These are phyloP conservation scores for Ichthyophthirius multifiliis DNA, from an alignment of 169 alveolate genomes.

Conservation along the genomic window DNA sequence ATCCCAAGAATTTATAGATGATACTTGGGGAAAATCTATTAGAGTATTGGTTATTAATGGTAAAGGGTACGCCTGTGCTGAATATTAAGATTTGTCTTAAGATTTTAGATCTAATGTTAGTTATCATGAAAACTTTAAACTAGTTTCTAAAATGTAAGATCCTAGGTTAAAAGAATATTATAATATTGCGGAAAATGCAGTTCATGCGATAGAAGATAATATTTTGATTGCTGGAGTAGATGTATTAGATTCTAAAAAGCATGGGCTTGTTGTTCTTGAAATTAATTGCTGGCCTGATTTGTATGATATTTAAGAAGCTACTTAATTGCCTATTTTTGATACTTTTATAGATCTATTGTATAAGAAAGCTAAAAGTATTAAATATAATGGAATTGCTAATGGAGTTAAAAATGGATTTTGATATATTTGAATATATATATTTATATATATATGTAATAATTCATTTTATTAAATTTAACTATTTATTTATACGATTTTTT, in stretches of 20 bases:
- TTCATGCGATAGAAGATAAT: slow-evolving; percentile 6
- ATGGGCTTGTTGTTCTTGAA: slow-evolving; percentile 28
- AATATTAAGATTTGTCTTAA: slow-evolving; percentile 8
- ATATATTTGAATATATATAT: too few species aligned
- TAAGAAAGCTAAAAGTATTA: not conserved
- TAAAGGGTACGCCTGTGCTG: slow-evolving; percentile 21
- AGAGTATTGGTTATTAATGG: slow-evolving; percentile 32
- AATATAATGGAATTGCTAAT: too few species aligned
- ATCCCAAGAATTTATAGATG: slow-evolving; percentile 11
- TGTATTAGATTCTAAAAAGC: slow-evolving; percentile 22
- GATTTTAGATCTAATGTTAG: slow-evolving; percentile 34
- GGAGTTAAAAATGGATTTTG: too few species aligned
- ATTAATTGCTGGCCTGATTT: slow-evolving; percentile 48
- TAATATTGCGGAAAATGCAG: slow-evolving; percentile 32
- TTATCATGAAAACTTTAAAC: not conserved
- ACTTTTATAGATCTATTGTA: not conserved
- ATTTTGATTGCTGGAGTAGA: slow-evolving; percentile 39
- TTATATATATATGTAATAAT: too few species aligned
- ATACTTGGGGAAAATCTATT: slow-evolving; percentile 33
- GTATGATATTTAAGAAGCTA: slow-evolving; percentile 17
- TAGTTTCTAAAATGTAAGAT: slow-evolving; percentile 17
- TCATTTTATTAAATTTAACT: too few species aligned
- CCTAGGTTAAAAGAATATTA: not conserved
- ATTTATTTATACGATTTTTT: too few species aligned
- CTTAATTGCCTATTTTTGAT: slow-evolving; percentile 6